phyloP scores from a whole-genome alignment of 169 alveolate genomes.

The Eimeria falciformis region DNA sequence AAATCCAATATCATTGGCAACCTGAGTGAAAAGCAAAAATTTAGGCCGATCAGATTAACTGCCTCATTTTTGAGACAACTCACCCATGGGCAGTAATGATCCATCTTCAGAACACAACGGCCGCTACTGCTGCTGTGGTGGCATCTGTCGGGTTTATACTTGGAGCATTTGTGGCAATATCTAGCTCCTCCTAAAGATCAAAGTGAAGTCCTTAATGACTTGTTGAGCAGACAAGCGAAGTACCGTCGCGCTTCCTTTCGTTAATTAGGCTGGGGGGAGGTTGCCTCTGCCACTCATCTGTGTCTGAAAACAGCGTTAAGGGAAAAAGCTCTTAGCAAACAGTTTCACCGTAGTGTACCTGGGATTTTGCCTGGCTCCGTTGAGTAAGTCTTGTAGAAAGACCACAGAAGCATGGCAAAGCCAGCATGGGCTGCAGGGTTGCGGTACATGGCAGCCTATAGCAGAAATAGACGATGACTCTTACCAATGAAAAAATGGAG shows the following conservation, averaged over 20 bases:
- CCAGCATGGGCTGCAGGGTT: constrained; percentile 64
- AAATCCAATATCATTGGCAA: constrained; percentile 74
- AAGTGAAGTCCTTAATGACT: background rate
- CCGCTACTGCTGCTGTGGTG: constrained; percentile 78
- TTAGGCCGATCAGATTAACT: too few relatives aligned
- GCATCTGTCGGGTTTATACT: constrained; percentile 76
- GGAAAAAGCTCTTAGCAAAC: background rate
- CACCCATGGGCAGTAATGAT: constrained; percentile 79
- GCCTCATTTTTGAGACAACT: background rate
- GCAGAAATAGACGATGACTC: background rate
- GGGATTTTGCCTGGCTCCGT: constrained; percentile 73
- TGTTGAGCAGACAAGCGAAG: background rate
- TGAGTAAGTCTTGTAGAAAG: constrained; percentile 71
- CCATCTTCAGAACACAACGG: constrained; percentile 73
- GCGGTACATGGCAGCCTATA: background rate
- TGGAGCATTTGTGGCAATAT: constrained; percentile 74
- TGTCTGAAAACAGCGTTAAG: constrained; percentile 11
- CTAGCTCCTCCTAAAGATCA: constrained; percentile 58
- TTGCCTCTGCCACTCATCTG: constrained; percentile 71
- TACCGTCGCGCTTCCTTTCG: constrained; percentile 78
- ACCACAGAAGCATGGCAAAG: constrained; percentile 71
- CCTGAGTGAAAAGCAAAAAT: constrained; percentile 4
- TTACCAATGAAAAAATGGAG: constrained; percentile 64
- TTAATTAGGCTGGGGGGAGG: constrained; percentile 48
- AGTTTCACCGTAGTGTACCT: constrained; percentile 21